These are phyloP conservation scores for Blastomyces emzantsi DNA, from an alignment of 2,329 filamentous ascomycete species.

Conservation along the genomic window DNA sequence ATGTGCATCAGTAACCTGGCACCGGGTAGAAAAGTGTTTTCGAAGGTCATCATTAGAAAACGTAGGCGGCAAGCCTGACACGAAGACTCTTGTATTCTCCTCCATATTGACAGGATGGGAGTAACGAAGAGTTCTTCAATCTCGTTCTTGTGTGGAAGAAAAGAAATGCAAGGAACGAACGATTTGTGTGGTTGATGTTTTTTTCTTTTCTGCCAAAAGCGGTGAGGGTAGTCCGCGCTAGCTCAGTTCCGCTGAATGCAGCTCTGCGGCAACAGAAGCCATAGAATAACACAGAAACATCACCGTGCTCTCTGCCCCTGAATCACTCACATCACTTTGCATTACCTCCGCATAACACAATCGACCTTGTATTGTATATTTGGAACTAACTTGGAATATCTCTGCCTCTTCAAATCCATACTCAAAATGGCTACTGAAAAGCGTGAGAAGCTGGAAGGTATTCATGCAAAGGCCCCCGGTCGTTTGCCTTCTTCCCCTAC, in stretches of 20 bases:
- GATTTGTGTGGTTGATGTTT: constrained; percentile 21
- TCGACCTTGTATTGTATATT: not conserved
- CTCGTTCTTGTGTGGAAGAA: constrained; percentile 12
- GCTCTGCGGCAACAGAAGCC: not conserved
- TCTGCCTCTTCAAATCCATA: not conserved
- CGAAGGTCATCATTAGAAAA: constrained; percentile 77
- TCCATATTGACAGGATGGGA: constrained; percentile 24
- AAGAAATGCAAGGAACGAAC: constrained; percentile 17
- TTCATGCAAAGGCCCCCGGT: constrained; percentile 3
- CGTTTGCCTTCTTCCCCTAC: not conserved
- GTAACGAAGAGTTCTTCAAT: not conserved
- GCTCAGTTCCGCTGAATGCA: not conserved
- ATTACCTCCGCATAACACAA: not conserved
- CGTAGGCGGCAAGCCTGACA: constrained; percentile 68
- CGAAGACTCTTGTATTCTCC: constrained; percentile 68
- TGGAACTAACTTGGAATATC: not conserved
- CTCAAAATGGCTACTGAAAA: constrained; percentile 42
- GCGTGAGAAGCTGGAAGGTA: constrained; percentile 70
- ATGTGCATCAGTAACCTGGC: constrained; percentile 81
- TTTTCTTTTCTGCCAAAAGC: constrained; percentile 25
- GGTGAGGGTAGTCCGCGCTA: constrained; percentile 28
- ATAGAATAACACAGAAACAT: not conserved
- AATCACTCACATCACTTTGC: not conserved
- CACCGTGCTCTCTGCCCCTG: not conserved
- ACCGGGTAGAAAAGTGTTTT: constrained; percentile 75